Percentiles rank a stretch among this genome's conserved stretches.
Evolutionary conservation across 495 filamentous ascomycete species (phyloP).

Genomic region (Trichoderma reesei): DNA sequence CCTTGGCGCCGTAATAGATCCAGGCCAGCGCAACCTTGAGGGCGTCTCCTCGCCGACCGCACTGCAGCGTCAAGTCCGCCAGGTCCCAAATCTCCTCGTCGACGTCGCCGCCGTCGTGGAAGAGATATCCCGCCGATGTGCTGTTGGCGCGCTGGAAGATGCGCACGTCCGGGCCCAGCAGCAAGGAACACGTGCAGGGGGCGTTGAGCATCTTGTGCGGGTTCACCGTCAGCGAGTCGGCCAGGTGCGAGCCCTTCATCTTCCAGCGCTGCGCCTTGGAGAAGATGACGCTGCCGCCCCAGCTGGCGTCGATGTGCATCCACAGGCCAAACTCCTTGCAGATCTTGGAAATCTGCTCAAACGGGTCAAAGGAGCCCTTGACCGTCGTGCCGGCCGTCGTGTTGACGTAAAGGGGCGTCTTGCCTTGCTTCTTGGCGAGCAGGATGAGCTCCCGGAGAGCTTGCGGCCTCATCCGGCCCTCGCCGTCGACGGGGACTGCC

Average conservation of each 20-base stretch:
- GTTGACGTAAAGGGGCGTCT: constrained; percentile 89
- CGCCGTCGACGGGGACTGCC: constrained; percentile 60
- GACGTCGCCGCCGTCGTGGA: constrained; percentile 46
- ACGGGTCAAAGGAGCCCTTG: constrained; percentile 78
- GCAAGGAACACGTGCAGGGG: constrained; percentile 82
- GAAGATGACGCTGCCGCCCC: constrained; percentile 83
- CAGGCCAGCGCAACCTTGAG: constrained; percentile 82
- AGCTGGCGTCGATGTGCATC: constrained; percentile 85
- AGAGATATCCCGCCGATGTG: constrained; percentile 78
- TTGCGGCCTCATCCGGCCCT: constrained; percentile 59
- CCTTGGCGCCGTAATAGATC: constrained; percentile 68
- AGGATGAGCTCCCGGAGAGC: constrained; percentile 53
- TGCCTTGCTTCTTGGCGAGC: constrained; percentile 49
- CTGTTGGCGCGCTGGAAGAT: constrained; percentile 76
- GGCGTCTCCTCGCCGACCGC: constrained; percentile 74
- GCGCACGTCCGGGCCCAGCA: constrained; percentile 64
- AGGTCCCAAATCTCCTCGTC: constrained; percentile 60
- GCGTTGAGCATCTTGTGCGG: constrained; percentile 96
- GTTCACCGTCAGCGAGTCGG: constrained; percentile 74
- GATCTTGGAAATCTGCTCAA: constrained; percentile 58
- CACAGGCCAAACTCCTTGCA: constrained; percentile 67
- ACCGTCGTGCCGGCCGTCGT: constrained; percentile 94
- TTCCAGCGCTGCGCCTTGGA: constrained; percentile 52
- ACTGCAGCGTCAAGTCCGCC: constrained; percentile 89
- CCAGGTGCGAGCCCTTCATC: constrained; percentile 58